Conservation (phyloP, 805 yeast species). For the Metschnikowia aberdeeniae region DNA sequence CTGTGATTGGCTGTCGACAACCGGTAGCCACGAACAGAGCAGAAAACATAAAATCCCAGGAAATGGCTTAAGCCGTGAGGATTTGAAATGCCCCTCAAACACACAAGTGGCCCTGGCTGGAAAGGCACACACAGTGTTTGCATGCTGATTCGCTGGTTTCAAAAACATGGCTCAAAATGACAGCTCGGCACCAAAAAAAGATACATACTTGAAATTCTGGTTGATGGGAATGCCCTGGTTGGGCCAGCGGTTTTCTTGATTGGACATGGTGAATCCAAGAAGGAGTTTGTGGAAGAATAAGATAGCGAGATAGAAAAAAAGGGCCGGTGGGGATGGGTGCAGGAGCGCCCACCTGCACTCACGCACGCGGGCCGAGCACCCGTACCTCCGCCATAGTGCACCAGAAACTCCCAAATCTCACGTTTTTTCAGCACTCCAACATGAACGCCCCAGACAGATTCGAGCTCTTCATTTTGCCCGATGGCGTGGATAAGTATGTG, state of each 20-base stretch:
- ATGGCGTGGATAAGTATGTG: conserved; percentile 87
- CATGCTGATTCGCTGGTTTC: too few species aligned
- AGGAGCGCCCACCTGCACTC: neutral
- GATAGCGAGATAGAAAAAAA: conserved; percentile 7
- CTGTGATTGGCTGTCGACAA: too few species aligned
- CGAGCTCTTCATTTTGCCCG: conserved; percentile 94
- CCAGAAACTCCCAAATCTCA: neutral
- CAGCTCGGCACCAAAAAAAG: too few species aligned
- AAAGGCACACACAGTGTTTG: too few species aligned
- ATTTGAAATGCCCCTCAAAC: too few species aligned
- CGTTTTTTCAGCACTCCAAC: conserved; percentile 4
- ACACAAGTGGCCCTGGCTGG: too few species aligned
- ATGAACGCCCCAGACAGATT: conserved; percentile 99
- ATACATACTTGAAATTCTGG: conserved; percentile 42
- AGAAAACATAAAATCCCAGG: too few species aligned
- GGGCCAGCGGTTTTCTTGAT: conserved; percentile 41
- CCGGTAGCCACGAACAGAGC: too few species aligned
- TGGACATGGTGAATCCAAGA: conserved; percentile 26
- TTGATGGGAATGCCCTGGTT: conserved; percentile 40
- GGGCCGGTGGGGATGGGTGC: conserved; percentile 6
- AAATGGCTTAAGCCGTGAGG: too few species aligned
- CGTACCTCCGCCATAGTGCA: neutral
- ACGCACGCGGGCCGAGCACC: neutral
- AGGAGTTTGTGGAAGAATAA: neutral
- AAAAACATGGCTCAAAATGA: too few species aligned